phyloP scores from a whole-genome alignment of 352 stramenopile genomes.

The Pythium monospermum region DNA sequence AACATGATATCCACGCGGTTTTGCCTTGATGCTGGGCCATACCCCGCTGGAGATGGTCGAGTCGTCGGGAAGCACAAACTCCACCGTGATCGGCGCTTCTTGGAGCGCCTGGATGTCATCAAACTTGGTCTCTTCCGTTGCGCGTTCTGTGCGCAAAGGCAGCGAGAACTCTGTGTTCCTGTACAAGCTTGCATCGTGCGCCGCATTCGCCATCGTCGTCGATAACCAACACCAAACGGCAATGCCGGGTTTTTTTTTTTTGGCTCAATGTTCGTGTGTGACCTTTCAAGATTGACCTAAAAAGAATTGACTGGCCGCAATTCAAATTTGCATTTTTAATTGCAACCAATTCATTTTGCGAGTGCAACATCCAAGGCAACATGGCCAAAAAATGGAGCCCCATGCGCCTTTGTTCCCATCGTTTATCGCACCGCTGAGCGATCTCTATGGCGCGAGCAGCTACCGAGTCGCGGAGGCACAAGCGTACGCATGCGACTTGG shows the following conservation, averaged over 20 bases:
- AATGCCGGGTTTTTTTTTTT: too few species aligned
- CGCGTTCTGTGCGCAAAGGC: slow-evolving; percentile 10
- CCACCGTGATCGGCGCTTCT: slow-evolving; percentile 49
- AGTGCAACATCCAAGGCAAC: neutral
- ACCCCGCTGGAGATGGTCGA: slow-evolving; percentile 36
- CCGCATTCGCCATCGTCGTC: too few species aligned
- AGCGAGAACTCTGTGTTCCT: slow-evolving; percentile 7
- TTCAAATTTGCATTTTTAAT: slow-evolving; percentile 11
- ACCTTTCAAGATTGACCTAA: neutral
- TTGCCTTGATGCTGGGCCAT: too few species aligned
- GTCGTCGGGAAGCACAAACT: slow-evolving; percentile 52
- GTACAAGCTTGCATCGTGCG: too few species aligned
- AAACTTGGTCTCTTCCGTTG: slow-evolving; percentile 44
- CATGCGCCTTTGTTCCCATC: slow-evolving; percentile 28
- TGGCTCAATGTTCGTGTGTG: too few species aligned
- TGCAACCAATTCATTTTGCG: slow-evolving; percentile 9
- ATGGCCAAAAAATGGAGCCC: slow-evolving; percentile 15
- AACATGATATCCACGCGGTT: too few species aligned
- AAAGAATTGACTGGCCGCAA: neutral
- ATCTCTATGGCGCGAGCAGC: slow-evolving; percentile 56
- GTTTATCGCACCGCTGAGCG: slow-evolving; percentile 36
- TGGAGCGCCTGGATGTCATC: slow-evolving; percentile 54
- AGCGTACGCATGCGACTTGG: slow-evolving; percentile 38
- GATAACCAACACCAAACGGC: neutral
- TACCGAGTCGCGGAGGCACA: slow-evolving; percentile 42